These are phyloP conservation scores for Clathrus columnatus DNA, from an alignment of 768 basidiomycete genomes.

Conservation along the genomic window DNA sequence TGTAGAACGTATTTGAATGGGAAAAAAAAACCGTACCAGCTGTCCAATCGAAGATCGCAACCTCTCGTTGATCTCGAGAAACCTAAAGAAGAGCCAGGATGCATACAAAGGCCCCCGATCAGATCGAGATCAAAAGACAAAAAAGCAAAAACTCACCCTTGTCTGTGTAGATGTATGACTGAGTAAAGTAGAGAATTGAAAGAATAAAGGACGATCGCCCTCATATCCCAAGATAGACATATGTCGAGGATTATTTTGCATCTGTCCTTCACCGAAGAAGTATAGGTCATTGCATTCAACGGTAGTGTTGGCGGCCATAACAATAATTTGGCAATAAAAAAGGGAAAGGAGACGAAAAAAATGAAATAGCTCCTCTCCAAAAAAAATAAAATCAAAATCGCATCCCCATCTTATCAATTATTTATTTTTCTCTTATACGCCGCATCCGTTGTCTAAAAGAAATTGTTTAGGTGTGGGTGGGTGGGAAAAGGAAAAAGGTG, in stretches of 20 bases:
- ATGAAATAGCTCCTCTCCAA: too few species aligned
- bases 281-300: constrained; percentile 8
- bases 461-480: too few species aligned
- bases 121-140: background rate
- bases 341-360: too few species aligned
- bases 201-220: constrained; percentile 2
- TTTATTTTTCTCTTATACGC: too few species aligned
- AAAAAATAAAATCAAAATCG: too few species aligned
- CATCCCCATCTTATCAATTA: too few species aligned
- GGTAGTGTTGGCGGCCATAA: background rate
- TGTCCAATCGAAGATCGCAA: constrained; percentile 44
- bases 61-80: constrained; percentile 43
- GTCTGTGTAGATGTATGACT: constrained; percentile 9
- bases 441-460: too few species aligned
- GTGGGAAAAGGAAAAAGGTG: too few species aligned
- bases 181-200: constrained; percentile 6
- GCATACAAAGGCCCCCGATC: background rate
- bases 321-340: too few species aligned
- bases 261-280: constrained; percentile 10
- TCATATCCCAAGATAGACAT: constrained; percentile 9
- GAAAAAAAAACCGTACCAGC: background rate
- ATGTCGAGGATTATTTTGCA: constrained; percentile 9
- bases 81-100: constrained; percentile 15
- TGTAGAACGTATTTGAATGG: background rate
- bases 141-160: background rate